Evolutionary conservation across 805 yeast species (phyloP).

Genomic region (Candida ipomoeae): DNA sequence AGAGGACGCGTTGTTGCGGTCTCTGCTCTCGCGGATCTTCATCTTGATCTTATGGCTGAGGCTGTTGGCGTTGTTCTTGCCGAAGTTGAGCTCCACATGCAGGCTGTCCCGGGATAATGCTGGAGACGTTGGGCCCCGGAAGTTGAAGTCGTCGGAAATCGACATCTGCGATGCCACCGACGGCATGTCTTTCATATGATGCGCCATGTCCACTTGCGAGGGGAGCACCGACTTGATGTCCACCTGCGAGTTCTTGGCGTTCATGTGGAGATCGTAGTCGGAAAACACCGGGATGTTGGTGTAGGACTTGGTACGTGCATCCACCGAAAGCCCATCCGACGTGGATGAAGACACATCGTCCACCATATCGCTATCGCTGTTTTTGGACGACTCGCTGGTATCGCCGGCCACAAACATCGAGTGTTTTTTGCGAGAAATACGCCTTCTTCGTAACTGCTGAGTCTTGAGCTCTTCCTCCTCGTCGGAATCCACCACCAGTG

Average conservation of each 20-base stretch:
- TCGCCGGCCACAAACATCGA: slow-evolving; percentile 8
- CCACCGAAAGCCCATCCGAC: slow-evolving; percentile 59
- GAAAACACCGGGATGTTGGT: slow-evolving; percentile 63
- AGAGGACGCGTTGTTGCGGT: slow-evolving; percentile 3
- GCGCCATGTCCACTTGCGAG: background rate
- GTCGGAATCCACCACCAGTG: slow-evolving; percentile 34
- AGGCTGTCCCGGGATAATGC: slow-evolving; percentile 22
- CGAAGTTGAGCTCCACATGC: slow-evolving; percentile 34
- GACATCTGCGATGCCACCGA: slow-evolving; percentile 26
- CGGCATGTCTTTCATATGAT: too few relatives aligned
- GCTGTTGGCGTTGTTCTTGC: slow-evolving; percentile 5
- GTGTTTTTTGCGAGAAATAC: slow-evolving; percentile 29
- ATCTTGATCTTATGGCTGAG: slow-evolving; percentile 33
- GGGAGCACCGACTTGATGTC: slow-evolving; percentile 14
- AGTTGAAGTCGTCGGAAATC: slow-evolving; percentile 31
- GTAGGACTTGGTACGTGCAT: slow-evolving; percentile 53
- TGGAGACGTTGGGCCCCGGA: slow-evolving; percentile 9
- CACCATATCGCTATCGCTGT: slow-evolving; percentile 19
- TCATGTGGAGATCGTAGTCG: slow-evolving; percentile 41
- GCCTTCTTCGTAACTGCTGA: slow-evolving; percentile 42
- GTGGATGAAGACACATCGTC: slow-evolving; percentile 35
- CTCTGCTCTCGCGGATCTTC: slow-evolving; percentile 35
- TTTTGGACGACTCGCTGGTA: slow-evolving; percentile 6
- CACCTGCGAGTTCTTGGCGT: slow-evolving; percentile 17
- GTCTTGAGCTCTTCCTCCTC: slow-evolving; percentile 50